Conservation (phyloP, 73 alveolate species). For the Paraurostyla sp. region DNA sequence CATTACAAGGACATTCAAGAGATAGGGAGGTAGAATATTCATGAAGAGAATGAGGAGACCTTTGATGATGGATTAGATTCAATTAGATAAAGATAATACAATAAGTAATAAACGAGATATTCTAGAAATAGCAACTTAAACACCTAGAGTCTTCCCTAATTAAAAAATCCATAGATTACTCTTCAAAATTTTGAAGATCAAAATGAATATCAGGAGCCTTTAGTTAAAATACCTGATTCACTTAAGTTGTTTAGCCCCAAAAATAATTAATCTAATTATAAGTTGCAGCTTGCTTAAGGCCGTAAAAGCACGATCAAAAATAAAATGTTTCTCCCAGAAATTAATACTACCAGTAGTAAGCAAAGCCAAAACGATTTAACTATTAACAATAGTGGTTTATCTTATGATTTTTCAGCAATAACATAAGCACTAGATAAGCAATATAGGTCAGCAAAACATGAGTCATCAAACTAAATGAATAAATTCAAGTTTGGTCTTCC, state of each 20-base stretch:
- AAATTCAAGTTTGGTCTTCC: neutral
- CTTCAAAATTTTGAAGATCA: too few species aligned
- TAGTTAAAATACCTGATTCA: too few species aligned
- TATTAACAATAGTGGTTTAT: neutral
- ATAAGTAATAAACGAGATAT: neutral
- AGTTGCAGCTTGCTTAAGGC: neutral
- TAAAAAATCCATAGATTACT: too few species aligned
- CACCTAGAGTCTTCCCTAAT: too few species aligned
- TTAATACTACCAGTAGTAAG: neutral
- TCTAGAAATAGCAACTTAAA: neutral
- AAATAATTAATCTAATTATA: too few species aligned
- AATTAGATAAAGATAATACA: neutral
- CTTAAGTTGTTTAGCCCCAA: too few species aligned
- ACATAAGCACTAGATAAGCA: neutral
- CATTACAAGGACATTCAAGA: neutral
- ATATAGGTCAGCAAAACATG: neutral
- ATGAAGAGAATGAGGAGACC: conserved; percentile 43
- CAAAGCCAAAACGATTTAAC: too few species aligned
- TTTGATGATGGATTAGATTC: neutral
- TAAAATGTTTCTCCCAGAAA: neutral
- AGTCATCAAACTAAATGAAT: neutral
- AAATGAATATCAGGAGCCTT: too few species aligned
- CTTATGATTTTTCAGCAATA: neutral
- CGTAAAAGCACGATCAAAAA: neutral
- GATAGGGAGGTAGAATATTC: neutral